Conservation (phyloP, 306 rosid genomes). For the Glycine tomentella region DNA sequence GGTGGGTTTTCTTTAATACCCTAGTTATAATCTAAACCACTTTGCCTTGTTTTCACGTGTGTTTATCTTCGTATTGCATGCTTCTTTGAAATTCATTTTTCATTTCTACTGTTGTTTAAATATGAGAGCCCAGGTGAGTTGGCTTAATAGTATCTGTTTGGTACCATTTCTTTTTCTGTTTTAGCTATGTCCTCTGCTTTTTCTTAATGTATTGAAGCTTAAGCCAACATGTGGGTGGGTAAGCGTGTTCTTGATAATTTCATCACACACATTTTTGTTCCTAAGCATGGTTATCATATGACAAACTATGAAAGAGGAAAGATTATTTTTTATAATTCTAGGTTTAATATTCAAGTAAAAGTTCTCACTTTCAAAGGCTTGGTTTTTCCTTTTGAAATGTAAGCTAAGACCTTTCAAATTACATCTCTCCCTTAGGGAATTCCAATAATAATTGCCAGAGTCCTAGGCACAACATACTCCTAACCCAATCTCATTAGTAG, state of each 20-base stretch:
- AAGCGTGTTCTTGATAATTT: not conserved
- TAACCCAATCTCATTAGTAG: not conserved
- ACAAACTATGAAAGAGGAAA: not conserved
- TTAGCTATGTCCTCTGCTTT: not conserved
- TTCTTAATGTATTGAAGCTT: not conserved
- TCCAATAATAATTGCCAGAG: not conserved
- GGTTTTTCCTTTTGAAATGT: not conserved
- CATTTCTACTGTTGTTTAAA: constrained; percentile 1
- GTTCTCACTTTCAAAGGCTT: not conserved
- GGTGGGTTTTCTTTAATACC: not conserved
- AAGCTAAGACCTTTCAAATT: not conserved
- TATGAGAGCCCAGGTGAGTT: not conserved
- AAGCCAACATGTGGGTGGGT: not conserved
- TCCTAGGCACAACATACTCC: too few relatives aligned
- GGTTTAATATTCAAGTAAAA: too few relatives aligned
- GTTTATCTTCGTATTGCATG: not conserved
- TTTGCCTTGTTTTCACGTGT: not conserved
- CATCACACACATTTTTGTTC: not conserved
- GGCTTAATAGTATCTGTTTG: not conserved
- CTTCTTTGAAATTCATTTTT: constrained; percentile 3
- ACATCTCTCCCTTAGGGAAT: not conserved
- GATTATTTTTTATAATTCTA: not conserved
- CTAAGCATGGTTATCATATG: not conserved
- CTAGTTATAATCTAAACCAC: not conserved
- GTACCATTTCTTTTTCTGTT: not conserved